Evolutionary conservation across 768 basidiomycete genomes (phyloP), one percentile per base, ranked within the genome.

Genomic region (Boletus rubescentipes): DNA sequence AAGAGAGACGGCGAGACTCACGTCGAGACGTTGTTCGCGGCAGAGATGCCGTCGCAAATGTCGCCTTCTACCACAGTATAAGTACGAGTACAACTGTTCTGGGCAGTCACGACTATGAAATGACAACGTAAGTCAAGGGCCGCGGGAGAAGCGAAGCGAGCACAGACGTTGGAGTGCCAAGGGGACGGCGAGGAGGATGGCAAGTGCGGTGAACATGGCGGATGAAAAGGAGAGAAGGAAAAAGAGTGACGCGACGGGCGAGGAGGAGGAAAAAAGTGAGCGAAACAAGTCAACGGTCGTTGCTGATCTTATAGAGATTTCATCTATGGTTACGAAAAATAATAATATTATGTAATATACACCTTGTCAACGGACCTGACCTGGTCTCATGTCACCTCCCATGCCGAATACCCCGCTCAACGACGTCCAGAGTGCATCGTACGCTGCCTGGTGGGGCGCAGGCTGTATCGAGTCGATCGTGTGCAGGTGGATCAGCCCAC

Each of bases 401-500:
- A 64, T 44, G 0, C 68, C 68, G 26, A 71, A 70, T 15, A 61
- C 37, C 7, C 50, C 60, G 36, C 50, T 57, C 11, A 77, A 54
- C 16, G 69, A 68, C 10, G 64, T 60, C 16, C 79, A 73, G 2
- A 90, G 72, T 2, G 84, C 79, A 51, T 87, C 82, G 62, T 85
- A 89, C 3, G 85, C 85, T 0, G 84, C 79, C 45, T 82, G 76
- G 62, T 89, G 87, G 4, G 90, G 90, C 1, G 85, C 84, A 0
- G 90, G 90, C 41, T 84, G 79, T 43, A 92, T 91, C n/a, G 85
- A 85, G 64, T 91, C 81, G 45, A 93, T 74, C 43, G 74, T 74
- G 63, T 93, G 90, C 44, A 75, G 61, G 44, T 82, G 69, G 50
- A 93, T 83, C 38, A 84, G 77, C 6, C 87, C 90, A 0, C 80